phyloP scores from a whole-genome alignment of 176 grass and related monocot genomes.

The Oryza meyeriana region DNA sequence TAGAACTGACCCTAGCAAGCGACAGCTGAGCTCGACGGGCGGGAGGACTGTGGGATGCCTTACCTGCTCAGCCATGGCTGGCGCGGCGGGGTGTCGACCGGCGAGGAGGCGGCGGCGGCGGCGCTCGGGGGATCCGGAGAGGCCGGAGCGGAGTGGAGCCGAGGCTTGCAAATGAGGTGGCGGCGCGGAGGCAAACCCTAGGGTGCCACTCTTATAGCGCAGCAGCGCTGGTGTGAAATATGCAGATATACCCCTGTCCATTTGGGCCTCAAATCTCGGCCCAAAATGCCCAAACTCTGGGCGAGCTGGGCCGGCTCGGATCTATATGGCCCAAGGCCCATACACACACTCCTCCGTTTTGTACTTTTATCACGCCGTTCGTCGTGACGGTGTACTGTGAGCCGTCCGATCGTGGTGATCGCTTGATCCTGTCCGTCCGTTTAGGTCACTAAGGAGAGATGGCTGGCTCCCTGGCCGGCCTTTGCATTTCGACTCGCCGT shows the following conservation, averaged over 20 bases:
- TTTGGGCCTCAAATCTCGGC: neutral
- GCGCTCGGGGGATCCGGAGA: neutral
- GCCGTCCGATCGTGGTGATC: slow-evolving; percentile 17
- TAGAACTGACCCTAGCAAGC: neutral
- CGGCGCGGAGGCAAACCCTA: slow-evolving; percentile 44
- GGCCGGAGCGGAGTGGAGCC: neutral
- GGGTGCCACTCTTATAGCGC: slow-evolving; percentile 28
- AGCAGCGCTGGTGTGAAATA: neutral
- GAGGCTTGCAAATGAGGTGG: neutral
- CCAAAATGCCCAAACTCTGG: neutral
- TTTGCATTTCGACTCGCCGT: neutral
- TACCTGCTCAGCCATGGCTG: slow-evolving; percentile 90
- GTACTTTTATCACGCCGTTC: slow-evolving; percentile 15
- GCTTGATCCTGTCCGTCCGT: neutral
- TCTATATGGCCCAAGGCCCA: neutral
- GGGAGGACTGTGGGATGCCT: neutral
- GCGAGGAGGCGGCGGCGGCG: slow-evolving; percentile 12
- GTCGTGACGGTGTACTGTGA: neutral
- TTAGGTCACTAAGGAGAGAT: neutral
- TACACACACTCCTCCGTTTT: neutral
- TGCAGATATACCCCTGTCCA: neutral
- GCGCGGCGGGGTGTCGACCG: neutral
- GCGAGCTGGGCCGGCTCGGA: neutral
- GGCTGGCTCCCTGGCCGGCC: too few relatives aligned
- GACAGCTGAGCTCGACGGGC: neutral